phyloP scores from a whole-genome alignment of 352 stramenopile genomes.

The Phytophthora hibernalis region DNA sequence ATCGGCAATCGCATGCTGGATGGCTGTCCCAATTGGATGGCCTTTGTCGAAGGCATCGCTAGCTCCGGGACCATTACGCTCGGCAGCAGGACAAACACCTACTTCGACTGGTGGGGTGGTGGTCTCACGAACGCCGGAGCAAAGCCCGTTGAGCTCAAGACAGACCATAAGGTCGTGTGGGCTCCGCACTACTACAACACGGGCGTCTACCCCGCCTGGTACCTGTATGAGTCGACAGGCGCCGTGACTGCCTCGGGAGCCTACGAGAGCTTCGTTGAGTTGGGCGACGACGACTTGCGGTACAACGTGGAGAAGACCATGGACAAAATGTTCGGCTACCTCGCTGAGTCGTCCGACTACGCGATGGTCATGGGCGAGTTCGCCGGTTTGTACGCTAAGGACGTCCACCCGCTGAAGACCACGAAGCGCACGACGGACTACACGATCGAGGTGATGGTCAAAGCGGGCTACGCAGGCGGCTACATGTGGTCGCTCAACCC shows the following conservation, averaged over 20 bases:
- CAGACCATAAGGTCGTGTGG: conserved; percentile 63
- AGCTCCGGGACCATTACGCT: conserved; percentile 41
- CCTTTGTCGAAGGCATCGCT: conserved; percentile 69
- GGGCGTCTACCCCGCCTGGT: conserved; percentile 61
- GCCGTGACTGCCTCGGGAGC: conserved; percentile 9
- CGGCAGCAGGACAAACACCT: conserved; percentile 35
- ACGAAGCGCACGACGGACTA: conserved; percentile 71
- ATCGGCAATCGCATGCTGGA: conserved; percentile 71
- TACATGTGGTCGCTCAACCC: conserved; percentile 86
- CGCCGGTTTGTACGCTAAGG: conserved; percentile 61
- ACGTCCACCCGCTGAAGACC: conserved; percentile 53
- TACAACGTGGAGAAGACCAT: conserved; percentile 62
- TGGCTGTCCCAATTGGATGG: conserved; percentile 66
- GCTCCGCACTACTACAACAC: conserved; percentile 81
- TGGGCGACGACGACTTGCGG: conserved; percentile 56
- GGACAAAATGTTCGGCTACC: conserved; percentile 71
- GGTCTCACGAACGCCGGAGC: conserved; percentile 46
- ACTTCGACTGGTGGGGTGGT: conserved; percentile 74
- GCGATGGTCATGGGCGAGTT: conserved; percentile 74
- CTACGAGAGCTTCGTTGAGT: conserved; percentile 46
- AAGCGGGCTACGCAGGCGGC: conserved; percentile 54
- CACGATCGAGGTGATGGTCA: conserved; percentile 65
- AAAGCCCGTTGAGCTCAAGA: conserved; percentile 43
- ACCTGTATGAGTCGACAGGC: conserved; percentile 54
- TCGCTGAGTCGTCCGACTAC: conserved; percentile 44